Percentiles rank a stretch among this genome's conserved stretches.
These are phyloP conservation scores for Phytopythium delawarense DNA, from an alignment of 352 stramenopile genomes.

Conservation along the genomic window DNA sequence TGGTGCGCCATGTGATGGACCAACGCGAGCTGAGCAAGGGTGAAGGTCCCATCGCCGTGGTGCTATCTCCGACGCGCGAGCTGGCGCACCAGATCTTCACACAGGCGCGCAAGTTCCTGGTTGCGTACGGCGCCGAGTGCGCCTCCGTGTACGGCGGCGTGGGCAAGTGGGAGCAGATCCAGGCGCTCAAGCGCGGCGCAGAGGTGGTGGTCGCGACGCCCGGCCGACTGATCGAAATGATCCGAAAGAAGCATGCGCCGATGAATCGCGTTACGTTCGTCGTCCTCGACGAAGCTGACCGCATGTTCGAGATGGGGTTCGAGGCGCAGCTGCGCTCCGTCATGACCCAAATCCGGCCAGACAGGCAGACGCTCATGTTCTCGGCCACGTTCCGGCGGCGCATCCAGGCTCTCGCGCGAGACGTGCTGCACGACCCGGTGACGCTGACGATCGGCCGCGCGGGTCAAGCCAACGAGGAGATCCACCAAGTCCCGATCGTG, in stretches of 20 bases:
- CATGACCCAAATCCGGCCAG: constrained; percentile 77
- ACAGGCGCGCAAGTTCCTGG: constrained; percentile 81
- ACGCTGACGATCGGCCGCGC: constrained; percentile 78
- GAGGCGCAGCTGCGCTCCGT: constrained; percentile 80
- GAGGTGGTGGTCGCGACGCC: constrained; percentile 81
- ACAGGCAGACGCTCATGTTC: constrained; percentile 87
- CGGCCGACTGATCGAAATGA: constrained; percentile 79
- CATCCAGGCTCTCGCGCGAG: constrained; percentile 65
- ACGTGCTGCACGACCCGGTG: constrained; percentile 78
- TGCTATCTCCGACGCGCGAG: constrained; percentile 77
- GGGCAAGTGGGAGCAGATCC: constrained; percentile 84
- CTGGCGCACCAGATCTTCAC: constrained; percentile 84
- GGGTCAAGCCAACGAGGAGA: constrained; percentile 89
- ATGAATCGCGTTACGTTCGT: constrained; percentile 80
- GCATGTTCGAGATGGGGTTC: constrained; percentile 90
- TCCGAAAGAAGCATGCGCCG: constrained; percentile 61
- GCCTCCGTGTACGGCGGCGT: constrained; percentile 76
- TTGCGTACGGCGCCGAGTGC: constrained; percentile 61
- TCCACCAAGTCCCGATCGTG: constrained; percentile 77
- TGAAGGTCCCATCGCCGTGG: constrained; percentile 77
- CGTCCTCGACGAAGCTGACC: constrained; percentile 86
- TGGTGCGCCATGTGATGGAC: constrained; percentile 89
- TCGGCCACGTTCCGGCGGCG: constrained; percentile 78
- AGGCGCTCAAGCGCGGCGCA: constrained; percentile 62
- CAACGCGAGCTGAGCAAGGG: constrained; percentile 69